Evolutionary conservation across 2,329 filamentous ascomycete genomes (phyloP).

Genomic region (Neocucurbitaria cava): DNA sequence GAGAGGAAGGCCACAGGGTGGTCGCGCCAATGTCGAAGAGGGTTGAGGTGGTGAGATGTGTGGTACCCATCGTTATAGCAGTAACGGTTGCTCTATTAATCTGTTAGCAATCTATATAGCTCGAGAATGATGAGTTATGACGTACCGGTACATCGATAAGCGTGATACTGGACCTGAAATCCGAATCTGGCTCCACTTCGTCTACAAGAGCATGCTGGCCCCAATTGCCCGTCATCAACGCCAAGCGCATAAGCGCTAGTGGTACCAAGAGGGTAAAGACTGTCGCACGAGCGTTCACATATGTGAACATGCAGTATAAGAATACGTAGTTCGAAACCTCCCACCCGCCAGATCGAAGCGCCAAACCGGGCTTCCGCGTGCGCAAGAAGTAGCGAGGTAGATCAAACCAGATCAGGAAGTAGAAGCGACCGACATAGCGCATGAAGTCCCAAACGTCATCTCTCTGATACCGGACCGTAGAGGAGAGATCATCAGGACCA

Average conservation of each 20-base stretch:
- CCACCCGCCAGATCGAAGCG: constrained; percentile 64
- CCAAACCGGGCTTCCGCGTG: constrained; percentile 65
- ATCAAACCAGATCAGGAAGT: constrained; percentile 76
- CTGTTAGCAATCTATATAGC: constrained; percentile 10
- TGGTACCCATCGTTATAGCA: constrained; percentile 87
- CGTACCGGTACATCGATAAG: constrained; percentile 78
- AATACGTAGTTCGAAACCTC: constrained; percentile 62
- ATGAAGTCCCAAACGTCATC: constrained; percentile 71
- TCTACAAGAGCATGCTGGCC: constrained; percentile 85
- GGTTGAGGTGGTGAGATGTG: constrained; percentile 81
- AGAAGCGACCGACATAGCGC: constrained; percentile 76
- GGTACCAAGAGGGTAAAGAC: constrained; percentile 72
- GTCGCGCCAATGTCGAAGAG: constrained; percentile 79
- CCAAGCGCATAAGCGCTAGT: constrained; percentile 69
- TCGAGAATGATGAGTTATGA: no score
- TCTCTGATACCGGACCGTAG: constrained; percentile 77
- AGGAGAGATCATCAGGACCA: constrained; percentile 76
- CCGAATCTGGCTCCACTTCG: constrained; percentile 74
- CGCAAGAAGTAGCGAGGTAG: constrained; percentile 75
- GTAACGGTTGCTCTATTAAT: constrained; percentile 73
- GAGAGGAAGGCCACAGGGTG: constrained; percentile 77
- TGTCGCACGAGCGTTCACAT: constrained; percentile 61
- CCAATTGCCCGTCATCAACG: constrained; percentile 84
- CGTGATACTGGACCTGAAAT: constrained; percentile 80
- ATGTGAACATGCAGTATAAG: constrained; percentile 59